Base-by-base conservation (phyloP, 148 eudicot genomes). In the Persicaria tinctoria region DNA sequence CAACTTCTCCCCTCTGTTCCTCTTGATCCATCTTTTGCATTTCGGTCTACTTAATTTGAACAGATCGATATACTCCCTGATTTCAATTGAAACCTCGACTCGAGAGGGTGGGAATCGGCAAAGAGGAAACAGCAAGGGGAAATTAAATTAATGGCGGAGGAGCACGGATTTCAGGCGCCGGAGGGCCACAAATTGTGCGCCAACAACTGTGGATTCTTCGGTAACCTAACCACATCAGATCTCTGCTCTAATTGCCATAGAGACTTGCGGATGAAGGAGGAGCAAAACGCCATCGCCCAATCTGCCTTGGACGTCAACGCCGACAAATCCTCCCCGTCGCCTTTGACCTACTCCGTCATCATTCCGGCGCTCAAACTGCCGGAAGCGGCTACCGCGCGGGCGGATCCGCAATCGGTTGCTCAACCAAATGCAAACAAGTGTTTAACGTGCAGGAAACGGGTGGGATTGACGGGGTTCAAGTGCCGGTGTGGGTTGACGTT, bases 171-270 rank as follows among this genome's bases (percentile, higher is more conserved):
- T 63, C 83, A 86, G 66, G 77, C 90, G 7, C 74, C 83, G 6
- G 89, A 85, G 73, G 87, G 89, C 59, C 90, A 85, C 80, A 83
- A 76, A 11, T 68, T 86, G 46, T 89, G 90, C 66, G 85, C 81
- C 41, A 87, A 87, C 78, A 89, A 87, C 68, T 89, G 93, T 75
- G 93, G 90, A 12, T 87, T 89, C 64, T 87, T 86, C 70, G 93
- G 90, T 8, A 84, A 86, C 76, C 82, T 89, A 0, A 83, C 93
- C 6, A 89, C 90, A 41, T 84, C 75, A 51, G 83, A 89, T 74
- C 62, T 85, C 27, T 87, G 93, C 62, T 87, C 91, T 17, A 84
- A 89, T 77, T 89, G 93, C 51, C 87, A 78, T 77, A 44, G 82
- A 6, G 92, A 83, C 45, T 49, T 79, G 14, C 80, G 57, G 14